These are phyloP conservation scores for Nakaseomyces uthaithaninus DNA, from an alignment of 1,139 yeast species.

Conservation along the genomic window DNA sequence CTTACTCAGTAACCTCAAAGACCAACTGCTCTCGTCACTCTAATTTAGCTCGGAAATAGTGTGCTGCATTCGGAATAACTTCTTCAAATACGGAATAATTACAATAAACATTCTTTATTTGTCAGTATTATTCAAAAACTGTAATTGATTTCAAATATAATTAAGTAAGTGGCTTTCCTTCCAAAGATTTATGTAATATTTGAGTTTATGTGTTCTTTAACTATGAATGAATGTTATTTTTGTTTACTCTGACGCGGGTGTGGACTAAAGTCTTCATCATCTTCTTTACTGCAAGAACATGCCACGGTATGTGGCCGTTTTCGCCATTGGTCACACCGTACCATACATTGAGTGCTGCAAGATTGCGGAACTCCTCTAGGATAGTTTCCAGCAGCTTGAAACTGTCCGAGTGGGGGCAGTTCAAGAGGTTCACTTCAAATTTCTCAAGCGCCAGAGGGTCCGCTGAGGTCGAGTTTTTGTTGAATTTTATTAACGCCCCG, in stretches of 20 bases:
- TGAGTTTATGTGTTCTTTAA: too few relatives aligned
- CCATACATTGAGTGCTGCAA: constrained; percentile 43
- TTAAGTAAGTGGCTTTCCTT: too few relatives aligned
- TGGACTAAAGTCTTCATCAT: constrained; percentile 43
- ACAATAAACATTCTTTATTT: too few relatives aligned
- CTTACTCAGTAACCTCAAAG: too few relatives aligned
- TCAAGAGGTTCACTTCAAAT: constrained; percentile 56
- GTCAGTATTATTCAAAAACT: too few relatives aligned
- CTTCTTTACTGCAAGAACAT: constrained; percentile 66
- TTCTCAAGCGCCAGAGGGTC: constrained; percentile 19
- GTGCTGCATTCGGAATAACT: too few relatives aligned
- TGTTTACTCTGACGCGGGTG: constrained; percentile 30
- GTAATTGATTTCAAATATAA: too few relatives aligned
- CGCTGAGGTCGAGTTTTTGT: constrained; percentile 31
- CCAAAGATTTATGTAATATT: too few relatives aligned
- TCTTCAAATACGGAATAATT: too few relatives aligned
- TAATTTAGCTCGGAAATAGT: too few relatives aligned
- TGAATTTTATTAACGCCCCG: constrained; percentile 53
- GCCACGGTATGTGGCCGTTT: constrained; percentile 65
- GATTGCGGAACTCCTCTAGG: constrained; percentile 57
- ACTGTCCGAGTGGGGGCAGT: constrained; percentile 60
- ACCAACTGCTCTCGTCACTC: too few relatives aligned
- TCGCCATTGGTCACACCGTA: constrained; percentile 36
- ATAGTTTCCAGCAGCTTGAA: constrained; percentile 50
- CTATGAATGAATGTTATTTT: too few relatives aligned